These are phyloP conservation scores for Elaphomyces granulatus DNA, from an alignment of 495 filamentous ascomycete genomes.

Conservation along the genomic window DNA sequence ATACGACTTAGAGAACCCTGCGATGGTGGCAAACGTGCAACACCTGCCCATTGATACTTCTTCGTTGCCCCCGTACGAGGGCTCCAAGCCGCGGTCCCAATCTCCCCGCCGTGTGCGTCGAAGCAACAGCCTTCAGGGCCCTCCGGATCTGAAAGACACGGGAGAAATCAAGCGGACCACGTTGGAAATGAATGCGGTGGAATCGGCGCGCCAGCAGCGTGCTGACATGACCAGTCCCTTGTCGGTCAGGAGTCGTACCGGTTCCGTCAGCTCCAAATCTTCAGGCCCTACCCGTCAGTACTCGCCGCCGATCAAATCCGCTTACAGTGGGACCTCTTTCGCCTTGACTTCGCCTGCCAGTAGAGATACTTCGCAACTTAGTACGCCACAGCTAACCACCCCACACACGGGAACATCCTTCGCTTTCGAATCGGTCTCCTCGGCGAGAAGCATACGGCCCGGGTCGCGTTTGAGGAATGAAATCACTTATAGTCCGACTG, in stretches of 20 bases:
- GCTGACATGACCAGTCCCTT: constrained; percentile 46
- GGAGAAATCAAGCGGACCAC: constrained; percentile 20
- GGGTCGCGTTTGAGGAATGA: constrained; percentile 72
- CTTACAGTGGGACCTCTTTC: constrained; percentile 33
- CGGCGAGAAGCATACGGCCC: constrained; percentile 45
- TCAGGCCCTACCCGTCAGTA: constrained; percentile 25
- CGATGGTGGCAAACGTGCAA: constrained; percentile 69
- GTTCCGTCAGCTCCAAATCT: constrained; percentile 40
- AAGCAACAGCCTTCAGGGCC: constrained; percentile 16
- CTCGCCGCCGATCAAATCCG: constrained; percentile 29
- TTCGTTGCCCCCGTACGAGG: constrained; percentile 67
- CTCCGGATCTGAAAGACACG: constrained; percentile 17
- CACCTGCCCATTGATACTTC: constrained; percentile 62
- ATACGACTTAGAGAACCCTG: constrained; percentile 76
- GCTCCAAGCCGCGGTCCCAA: constrained; percentile 23
- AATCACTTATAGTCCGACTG: constrained; percentile 49
- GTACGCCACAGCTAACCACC: neutral
- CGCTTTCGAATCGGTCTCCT: constrained; percentile 40
- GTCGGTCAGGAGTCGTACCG: constrained; percentile 48
- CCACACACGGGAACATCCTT: constrained; percentile 15
- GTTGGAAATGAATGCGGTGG: constrained; percentile 29
- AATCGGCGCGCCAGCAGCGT: constrained; percentile 35
- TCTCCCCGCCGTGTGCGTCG: constrained; percentile 13
- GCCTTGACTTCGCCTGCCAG: constrained; percentile 24
- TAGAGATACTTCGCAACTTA: constrained; percentile 27